Base-by-base conservation (phyloP, 2,329 filamentous ascomycete genomes). In the Phaeophleospora eucalypticola region DNA sequence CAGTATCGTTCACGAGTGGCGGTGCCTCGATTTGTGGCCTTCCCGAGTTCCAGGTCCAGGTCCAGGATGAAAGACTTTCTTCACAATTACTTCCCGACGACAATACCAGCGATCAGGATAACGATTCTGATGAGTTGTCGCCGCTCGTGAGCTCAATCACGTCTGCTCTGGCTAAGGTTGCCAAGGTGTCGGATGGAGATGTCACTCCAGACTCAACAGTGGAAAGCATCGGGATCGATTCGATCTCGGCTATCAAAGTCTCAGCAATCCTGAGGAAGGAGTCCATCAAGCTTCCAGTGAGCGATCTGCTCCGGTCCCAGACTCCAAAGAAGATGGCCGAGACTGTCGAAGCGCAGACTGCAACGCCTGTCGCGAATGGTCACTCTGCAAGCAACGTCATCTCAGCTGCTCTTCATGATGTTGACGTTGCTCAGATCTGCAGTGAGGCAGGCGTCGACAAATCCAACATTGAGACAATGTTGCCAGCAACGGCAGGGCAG, bases 161-260 rank as follows among this genome's bases (percentile, higher is more conserved):
- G 34, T 57, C 71, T 29, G 69, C 74, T 3, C 63, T 82, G 8
- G 69, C 75, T 7, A 55, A 68, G 21, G 73, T 90, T 0, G 86
- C 89, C 0, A 79, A 77, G 14, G 67, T 85, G 0, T 71, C 82
- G 0, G 66, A 73, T 15, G 61, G 72, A 0, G 72, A 80, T 1
- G 86, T 95, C 42, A 66, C 70, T 2, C 75, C 74, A 45, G 71
- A 74, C 1, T 78, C 82, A 41, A 87, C 78, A 0, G 78, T 95
- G 10, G 95, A 93, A 65, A 83, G 93, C 53, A 75, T 96, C 1
- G 90, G 90, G 0, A 79, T 96, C 1, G 90, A 96, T 64, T 96
- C 90, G 0, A 95, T 96, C 65, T 91, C 84, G 53, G 85, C 89
- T 1, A 93, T 96, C 70, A 94, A 93, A 60, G 82, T 89, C 3